Percentiles rank a stretch among this genome's conserved stretches.
phyloP scores from a whole-genome alignment of 2,329 filamentous ascomycete species.

The Arthrinium puccinioides region DNA sequence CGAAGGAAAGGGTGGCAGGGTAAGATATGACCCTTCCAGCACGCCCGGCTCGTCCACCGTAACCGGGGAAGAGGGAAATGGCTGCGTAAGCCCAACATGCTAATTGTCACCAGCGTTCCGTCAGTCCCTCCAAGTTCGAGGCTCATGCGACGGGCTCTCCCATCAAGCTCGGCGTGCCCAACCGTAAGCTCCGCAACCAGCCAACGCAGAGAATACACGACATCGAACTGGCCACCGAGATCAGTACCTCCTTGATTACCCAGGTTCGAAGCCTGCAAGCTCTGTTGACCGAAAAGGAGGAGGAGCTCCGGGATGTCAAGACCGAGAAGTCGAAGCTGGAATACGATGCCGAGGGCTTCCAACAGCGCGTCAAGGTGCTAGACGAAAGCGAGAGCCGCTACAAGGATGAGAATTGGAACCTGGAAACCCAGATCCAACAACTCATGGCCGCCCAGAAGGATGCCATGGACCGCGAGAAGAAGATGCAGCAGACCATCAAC shows the following conservation, averaged over 20 bases:
- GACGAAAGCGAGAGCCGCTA: slow-evolving; percentile 94
- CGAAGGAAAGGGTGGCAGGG: slow-evolving; percentile 44
- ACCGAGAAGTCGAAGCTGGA: slow-evolving; percentile 74
- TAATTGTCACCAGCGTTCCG: slow-evolving; percentile 46
- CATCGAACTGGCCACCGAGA: slow-evolving; percentile 97
- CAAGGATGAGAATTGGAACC: slow-evolving; percentile 97
- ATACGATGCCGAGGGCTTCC: slow-evolving; percentile 70
- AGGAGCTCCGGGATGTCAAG: slow-evolving; percentile 68
- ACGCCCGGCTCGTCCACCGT: not conserved
- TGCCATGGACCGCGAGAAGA: slow-evolving; percentile 73
- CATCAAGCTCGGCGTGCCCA: slow-evolving; percentile 81
- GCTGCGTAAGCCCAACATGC: not conserved
- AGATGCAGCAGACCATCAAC: slow-evolving; percentile 67
- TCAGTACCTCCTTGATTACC: slow-evolving; percentile 88
- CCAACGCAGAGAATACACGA: slow-evolving; percentile 84
- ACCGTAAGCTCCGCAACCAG: slow-evolving; percentile 84
- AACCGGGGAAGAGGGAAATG: not conserved
- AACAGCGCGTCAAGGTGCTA: slow-evolving; percentile 71
- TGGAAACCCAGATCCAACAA: slow-evolving; percentile 89
- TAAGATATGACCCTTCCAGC: too few relatives aligned
- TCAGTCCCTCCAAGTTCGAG: slow-evolving; percentile 73
- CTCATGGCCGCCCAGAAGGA: slow-evolving; percentile 67
- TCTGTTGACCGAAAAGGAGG: slow-evolving; percentile 79
- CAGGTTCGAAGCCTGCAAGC: slow-evolving; percentile 88
- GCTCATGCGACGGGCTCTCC: slow-evolving; percentile 80